Evolutionary conservation across 306 rosid species (phyloP).

Genomic region (Delonix regia): DNA sequence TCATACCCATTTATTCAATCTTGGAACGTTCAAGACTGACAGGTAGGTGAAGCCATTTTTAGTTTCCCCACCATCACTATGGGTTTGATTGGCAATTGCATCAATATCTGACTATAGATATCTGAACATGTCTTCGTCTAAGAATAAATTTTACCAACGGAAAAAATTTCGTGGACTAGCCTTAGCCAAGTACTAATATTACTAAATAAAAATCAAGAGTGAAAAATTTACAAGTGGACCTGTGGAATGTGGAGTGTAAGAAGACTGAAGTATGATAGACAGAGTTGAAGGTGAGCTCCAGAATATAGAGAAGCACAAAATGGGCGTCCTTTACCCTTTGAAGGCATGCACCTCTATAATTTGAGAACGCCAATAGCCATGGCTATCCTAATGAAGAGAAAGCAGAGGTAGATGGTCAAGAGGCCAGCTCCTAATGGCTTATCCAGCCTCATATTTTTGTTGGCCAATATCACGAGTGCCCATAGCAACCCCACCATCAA

Average conservation of each 20-base stretch:
- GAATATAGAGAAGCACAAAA: slow-evolving; percentile 6
- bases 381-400: slow-evolving; percentile 57
- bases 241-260: not conserved
- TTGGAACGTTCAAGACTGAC: not conserved
- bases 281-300: not conserved
- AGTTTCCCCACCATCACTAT: not conserved
- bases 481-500: slow-evolving; percentile 68
- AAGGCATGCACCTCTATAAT: not conserved
- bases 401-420: slow-evolving; percentile 61
- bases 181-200: too few species aligned
- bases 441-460: slow-evolving; percentile 65
- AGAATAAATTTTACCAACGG: too few species aligned
- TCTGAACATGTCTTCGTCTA: not conserved
- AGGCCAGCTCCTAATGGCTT: slow-evolving; percentile 66
- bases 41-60: not conserved
- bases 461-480: slow-evolving; percentile 73
- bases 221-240: slow-evolving; percentile 34
- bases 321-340: slow-evolving; percentile 2
- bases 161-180: too few species aligned
- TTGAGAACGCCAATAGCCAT: slow-evolving; percentile 46
- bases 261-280: too few species aligned
- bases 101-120: not conserved
- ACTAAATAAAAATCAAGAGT: too few species aligned
- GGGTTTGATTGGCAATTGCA: not conserved
- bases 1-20: not conserved